Evolutionary conservation across 2,329 filamentous ascomycete genomes (phyloP).

Genomic region (Nothomitra cinnamomea): DNA sequence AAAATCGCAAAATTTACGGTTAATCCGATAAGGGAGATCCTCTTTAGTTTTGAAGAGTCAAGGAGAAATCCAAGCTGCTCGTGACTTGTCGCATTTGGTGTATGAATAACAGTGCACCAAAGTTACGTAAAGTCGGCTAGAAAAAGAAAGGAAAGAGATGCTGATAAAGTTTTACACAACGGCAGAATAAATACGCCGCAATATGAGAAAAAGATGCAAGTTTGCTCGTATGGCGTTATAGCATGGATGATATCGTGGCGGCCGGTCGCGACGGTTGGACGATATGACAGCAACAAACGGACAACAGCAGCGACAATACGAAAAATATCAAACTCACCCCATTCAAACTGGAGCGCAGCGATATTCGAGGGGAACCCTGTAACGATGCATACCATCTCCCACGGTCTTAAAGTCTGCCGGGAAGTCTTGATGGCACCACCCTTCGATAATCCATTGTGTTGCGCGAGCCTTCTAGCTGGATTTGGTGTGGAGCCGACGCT

Average conservation of each 20-base stretch:
- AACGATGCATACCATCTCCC: conserved; percentile 79
- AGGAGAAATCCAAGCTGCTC: too few species aligned
- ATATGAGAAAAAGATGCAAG: too few species aligned
- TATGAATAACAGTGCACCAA: too few species aligned
- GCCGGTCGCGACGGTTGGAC: neutral
- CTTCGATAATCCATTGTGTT: conserved; percentile 74
- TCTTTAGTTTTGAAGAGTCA: too few species aligned
- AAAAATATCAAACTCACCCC: conserved; percentile 11
- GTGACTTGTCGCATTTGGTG: too few species aligned
- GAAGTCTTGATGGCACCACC: conserved; percentile 72
- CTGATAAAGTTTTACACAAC: too few species aligned
- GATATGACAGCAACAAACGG: neutral
- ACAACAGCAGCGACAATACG: conserved; percentile 4
- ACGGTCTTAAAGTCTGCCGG: conserved; percentile 51
- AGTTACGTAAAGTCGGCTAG: too few species aligned
- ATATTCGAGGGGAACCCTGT: conserved; percentile 78
- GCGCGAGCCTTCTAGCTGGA: conserved; percentile 64
- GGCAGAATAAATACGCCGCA: too few species aligned
- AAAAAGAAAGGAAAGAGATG: too few species aligned
- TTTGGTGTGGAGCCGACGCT: conserved; percentile 76
- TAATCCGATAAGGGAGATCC: too few species aligned
- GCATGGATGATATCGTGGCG: neutral
- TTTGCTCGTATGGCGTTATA: neutral
- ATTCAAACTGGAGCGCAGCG: conserved; percentile 89
- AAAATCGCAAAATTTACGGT: too few species aligned